A percentile compares a stretch with the other conserved stretches of the same genome.
phyloP scores from a whole-genome alignment of 2,329 filamentous ascomycete genomes.

The Colletotrichum lupini region DNA sequence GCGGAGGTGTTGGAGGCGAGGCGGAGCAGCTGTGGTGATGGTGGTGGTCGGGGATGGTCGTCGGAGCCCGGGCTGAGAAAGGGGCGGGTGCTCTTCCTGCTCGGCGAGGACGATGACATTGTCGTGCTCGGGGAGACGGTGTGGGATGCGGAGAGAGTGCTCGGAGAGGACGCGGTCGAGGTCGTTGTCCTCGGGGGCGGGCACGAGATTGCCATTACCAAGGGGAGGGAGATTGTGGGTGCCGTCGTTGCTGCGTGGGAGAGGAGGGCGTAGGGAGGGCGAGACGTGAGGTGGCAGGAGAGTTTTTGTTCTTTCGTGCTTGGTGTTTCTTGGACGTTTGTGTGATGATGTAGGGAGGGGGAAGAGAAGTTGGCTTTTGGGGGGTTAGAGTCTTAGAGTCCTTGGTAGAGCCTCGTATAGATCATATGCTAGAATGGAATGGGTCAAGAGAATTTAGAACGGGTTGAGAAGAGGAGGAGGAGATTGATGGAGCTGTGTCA shows the following conservation, averaged over 20 bases:
- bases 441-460: no score
- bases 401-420: no score
- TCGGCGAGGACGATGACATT: constrained; percentile 75
- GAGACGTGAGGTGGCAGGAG: neutral
- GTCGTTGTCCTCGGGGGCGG: constrained; percentile 70
- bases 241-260: constrained; percentile 49
- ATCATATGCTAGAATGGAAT: no score
- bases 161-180: constrained; percentile 68
- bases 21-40: constrained; percentile 43
- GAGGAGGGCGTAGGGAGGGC: neutral
- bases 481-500: no score
- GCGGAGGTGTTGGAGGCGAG: constrained; percentile 58
- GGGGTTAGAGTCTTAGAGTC: no score
- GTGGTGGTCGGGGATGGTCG: no score
- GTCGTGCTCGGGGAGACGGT: constrained; percentile 73
- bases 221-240: constrained; percentile 66
- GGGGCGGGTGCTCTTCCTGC: constrained; percentile 71
- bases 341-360: no score
- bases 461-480: no score
- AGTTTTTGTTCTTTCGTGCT: no score
- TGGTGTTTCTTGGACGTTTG: no score
- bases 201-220: constrained; percentile 76
- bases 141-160: constrained; percentile 66
- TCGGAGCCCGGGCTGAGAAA: constrained; percentile 47
- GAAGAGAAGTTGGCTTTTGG: no score